Conservation (phyloP, 2,329 filamentous ascomycete species). For the Chaetomium globosum region DNA sequence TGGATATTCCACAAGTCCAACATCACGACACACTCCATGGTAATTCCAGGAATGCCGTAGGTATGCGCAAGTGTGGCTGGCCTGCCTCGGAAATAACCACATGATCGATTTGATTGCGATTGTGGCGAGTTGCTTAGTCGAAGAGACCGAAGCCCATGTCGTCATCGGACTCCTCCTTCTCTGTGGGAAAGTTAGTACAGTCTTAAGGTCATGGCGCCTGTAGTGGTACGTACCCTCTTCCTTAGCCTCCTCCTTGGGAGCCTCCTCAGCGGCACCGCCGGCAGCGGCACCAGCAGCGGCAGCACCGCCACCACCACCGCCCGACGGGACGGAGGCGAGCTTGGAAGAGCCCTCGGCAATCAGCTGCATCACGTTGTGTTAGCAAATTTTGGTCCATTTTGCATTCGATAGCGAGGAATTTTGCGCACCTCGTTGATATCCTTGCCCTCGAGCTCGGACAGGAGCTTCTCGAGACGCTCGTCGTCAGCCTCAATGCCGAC, state of each 20-base stretch:
- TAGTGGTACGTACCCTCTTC: conserved; percentile 72
- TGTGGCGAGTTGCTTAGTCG: conserved; percentile 59
- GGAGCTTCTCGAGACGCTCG: conserved; percentile 81
- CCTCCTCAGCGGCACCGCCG: conserved; percentile 66
- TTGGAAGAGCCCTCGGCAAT: conserved; percentile 88
- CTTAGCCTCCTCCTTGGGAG: conserved; percentile 66
- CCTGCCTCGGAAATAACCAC: conserved; percentile 31
- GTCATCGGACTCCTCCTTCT: conserved; percentile 72
- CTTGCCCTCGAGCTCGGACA: conserved; percentile 91
- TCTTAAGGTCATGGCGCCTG: background rate
- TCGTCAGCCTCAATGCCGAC: conserved; percentile 93
- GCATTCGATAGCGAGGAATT: background rate
- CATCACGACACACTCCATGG: conserved; percentile 20
- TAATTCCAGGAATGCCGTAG: conserved; percentile 25
- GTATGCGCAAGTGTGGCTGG: conserved; percentile 27
- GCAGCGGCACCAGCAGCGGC: conserved; percentile 67
- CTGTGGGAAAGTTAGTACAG: conserved; percentile 44
- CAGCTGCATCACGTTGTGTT: conserved; percentile 60
- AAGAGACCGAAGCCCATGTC: conserved; percentile 78
- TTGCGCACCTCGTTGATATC: conserved; percentile 82
- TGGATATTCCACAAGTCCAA: conserved; percentile 28
- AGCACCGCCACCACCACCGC: conserved; percentile 75
- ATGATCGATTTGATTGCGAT: conserved; percentile 14
- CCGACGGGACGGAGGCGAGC: conserved; percentile 96
- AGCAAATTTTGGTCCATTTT: conserved; percentile 23